These are phyloP conservation scores for Globisporangium paddicum DNA, from an alignment of 352 stramenopile genomes.

Conservation along the genomic window DNA sequence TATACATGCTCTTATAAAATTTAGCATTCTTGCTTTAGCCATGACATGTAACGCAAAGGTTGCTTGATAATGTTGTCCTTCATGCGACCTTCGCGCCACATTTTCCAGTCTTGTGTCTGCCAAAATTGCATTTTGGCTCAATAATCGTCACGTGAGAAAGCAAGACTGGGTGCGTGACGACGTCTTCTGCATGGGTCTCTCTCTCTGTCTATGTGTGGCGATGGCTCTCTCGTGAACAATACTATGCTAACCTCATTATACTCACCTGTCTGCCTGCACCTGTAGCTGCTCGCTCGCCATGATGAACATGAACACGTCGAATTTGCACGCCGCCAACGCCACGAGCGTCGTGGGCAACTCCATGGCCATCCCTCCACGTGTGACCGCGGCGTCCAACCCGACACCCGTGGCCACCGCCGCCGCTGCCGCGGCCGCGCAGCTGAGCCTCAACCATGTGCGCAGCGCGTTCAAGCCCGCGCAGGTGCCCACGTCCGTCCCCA, in stretches of 20 bases:
- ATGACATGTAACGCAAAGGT: too few species aligned
- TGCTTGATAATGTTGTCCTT: background rate
- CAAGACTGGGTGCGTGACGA: too few species aligned
- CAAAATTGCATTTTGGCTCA: background rate
- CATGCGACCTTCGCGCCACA: background rate
- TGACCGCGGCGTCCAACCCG: slow-evolving; percentile 15
- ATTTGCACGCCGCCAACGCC: slow-evolving; percentile 78
- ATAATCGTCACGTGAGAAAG: too few species aligned
- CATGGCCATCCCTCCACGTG: slow-evolving; percentile 61
- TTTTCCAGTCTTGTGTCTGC: background rate
- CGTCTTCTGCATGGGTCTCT: background rate
- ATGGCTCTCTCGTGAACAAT: background rate
- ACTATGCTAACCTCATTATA: background rate
- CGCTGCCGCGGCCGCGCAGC: slow-evolving; percentile 25
- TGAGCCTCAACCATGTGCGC: slow-evolving; percentile 68
- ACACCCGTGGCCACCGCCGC: slow-evolving; percentile 25
- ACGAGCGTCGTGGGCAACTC: slow-evolving; percentile 76
- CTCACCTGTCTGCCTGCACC: background rate
- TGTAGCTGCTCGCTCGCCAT: background rate
- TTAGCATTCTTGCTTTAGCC: too few species aligned
- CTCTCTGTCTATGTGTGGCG: too few species aligned
- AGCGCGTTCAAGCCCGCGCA: slow-evolving; percentile 59
- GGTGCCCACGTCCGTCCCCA: slow-evolving; percentile 23
- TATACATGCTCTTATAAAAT: too few species aligned
- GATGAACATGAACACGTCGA: slow-evolving; percentile 48